These are phyloP conservation scores for Rhododendron griersonianum DNA, from an alignment of 148 eudicot species.

Conservation along the genomic window DNA sequence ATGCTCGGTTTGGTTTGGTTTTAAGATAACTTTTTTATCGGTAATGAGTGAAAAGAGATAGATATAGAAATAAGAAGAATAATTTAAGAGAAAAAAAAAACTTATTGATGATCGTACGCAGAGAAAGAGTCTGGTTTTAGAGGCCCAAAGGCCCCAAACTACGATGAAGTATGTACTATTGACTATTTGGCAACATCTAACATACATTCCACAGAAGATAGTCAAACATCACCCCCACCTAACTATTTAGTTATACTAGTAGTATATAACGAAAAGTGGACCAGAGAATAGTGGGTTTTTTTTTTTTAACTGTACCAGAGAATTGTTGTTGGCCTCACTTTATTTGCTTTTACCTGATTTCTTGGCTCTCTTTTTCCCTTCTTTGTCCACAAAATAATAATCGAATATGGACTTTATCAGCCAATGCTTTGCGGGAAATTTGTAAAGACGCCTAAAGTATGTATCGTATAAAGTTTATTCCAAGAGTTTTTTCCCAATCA, in stretches of 20 bases:
- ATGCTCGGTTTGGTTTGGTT: no score
- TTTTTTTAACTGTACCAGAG: no score
- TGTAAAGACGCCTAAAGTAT: not conserved
- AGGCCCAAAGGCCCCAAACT: no score
- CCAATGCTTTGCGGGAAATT: not conserved
- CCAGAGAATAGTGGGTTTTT: no score
- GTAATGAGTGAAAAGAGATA: no score
- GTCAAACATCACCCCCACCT: not conserved
- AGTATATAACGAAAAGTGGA: not conserved
- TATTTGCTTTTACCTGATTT: not conserved
- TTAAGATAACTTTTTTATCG: no score
- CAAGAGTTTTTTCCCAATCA: not conserved
- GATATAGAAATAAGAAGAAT: accelerated
- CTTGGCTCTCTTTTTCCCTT: not conserved
- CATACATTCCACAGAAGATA: not conserved
- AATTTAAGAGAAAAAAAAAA: no score
- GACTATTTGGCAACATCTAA: not conserved
- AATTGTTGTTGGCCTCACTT: not conserved
- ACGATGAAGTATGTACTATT: not conserved
- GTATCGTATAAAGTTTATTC: not conserved
- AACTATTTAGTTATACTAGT: not conserved
- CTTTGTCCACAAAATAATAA: not conserved
- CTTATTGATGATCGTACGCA: no score
- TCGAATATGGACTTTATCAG: not conserved
- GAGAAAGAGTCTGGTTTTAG: no score